Percentiles rank a stretch among this genome's conserved stretches.
These are phyloP conservation scores for Aspergillus sp. DNA, from an alignment of 2,329 filamentous ascomycete species.

Conservation along the genomic window DNA sequence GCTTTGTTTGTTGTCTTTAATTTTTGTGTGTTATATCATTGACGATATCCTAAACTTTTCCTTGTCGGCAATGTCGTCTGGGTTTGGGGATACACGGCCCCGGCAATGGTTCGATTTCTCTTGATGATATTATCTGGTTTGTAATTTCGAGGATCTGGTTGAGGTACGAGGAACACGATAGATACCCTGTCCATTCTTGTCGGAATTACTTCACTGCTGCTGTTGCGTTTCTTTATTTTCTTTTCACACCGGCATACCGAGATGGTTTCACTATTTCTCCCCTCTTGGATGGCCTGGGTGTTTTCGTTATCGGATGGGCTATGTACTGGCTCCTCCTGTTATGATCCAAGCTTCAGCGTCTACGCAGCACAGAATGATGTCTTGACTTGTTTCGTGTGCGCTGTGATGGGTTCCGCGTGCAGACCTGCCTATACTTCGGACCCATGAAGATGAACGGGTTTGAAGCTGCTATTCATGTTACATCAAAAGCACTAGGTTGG, in stretches of 20 bases:
- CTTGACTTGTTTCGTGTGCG: neutral
- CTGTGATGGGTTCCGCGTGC: neutral
- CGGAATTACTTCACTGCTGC: slow-evolving; percentile 14
- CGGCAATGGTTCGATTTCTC: slow-evolving; percentile 7
- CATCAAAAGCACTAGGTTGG: neutral
- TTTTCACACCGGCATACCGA: neutral
- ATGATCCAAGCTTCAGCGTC: no score
- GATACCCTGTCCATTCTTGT: slow-evolving; percentile 29
- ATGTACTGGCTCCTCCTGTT: no score
- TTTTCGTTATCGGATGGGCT: no score
- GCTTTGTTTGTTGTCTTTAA: slow-evolving; percentile 15
- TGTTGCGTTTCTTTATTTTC: neutral
- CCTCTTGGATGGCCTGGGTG: neutral
- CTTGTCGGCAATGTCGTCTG: slow-evolving; percentile 9
- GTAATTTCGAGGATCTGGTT: slow-evolving; percentile 17
- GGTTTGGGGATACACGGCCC: slow-evolving; percentile 16
- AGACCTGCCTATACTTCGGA: neutral
- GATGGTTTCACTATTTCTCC: slow-evolving; percentile 1
- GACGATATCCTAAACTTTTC: slow-evolving; percentile 22
- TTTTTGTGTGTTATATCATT: slow-evolving; percentile 25
- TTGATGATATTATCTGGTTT: slow-evolving; percentile 11
- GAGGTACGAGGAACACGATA: slow-evolving; percentile 31
- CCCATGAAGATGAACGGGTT: neutral
- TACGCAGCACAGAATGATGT: neutral
- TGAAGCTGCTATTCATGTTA: neutral